These are phyloP conservation scores for Limnanthes douglasii DNA, from an alignment of 345 rosid species.

Conservation along the genomic window DNA sequence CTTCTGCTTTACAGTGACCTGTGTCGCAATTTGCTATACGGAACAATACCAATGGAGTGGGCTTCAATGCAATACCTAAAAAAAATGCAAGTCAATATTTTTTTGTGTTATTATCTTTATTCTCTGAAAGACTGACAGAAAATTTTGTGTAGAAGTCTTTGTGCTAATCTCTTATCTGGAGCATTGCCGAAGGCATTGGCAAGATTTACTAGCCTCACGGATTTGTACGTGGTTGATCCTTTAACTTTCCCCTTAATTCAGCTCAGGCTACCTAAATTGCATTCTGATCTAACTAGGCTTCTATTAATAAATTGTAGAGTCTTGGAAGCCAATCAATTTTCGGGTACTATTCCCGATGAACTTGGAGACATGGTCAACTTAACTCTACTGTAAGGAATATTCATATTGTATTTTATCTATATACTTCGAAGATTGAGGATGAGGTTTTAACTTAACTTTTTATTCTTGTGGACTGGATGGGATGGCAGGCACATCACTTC, in stretches of 20 bases:
- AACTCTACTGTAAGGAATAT: conserved; percentile 33
- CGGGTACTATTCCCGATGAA: conserved; percentile 35
- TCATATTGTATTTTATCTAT: too few relatives aligned
- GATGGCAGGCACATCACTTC: conserved; percentile 23
- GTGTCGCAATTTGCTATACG: conserved; percentile 36
- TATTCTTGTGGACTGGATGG: not conserved
- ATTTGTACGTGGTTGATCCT: too few relatives aligned
- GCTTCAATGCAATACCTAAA: conserved; percentile 25
- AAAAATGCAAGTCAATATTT: conserved; percentile 39
- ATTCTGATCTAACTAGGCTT: not conserved
- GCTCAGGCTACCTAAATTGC: too few relatives aligned
- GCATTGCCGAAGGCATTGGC: conserved; percentile 35
- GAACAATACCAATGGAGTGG: conserved; percentile 49
- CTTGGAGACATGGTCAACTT: conserved; percentile 37
- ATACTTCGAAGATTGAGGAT: too few relatives aligned
- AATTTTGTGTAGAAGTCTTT: conserved; percentile 24
- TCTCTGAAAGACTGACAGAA: too few relatives aligned
- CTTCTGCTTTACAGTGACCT: conserved; percentile 31
- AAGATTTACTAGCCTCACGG: conserved; percentile 26
- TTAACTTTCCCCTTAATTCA: too few relatives aligned
- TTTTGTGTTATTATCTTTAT: too few relatives aligned
- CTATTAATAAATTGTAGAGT: conserved; percentile 12
- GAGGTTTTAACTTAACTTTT: not conserved
- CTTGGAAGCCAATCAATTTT: conserved; percentile 52
- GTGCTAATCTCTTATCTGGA: conserved; percentile 41